phyloP scores from a whole-genome alignment of 805 yeast genomes.

The Candida wancherniae region DNA sequence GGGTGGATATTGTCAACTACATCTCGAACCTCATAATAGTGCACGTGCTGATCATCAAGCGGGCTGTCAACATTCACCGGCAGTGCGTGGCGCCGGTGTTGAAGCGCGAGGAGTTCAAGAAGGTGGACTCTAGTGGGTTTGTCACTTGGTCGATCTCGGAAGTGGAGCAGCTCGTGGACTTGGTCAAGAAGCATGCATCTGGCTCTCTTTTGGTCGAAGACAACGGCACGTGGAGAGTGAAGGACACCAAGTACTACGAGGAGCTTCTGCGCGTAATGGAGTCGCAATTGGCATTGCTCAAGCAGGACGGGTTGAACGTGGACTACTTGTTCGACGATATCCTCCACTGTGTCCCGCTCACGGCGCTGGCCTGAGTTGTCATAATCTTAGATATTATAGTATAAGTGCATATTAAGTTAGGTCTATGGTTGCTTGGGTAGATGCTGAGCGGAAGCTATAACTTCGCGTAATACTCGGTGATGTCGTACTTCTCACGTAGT shows the following conservation, averaged over 20 bases:
- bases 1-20: conserved; percentile 39
- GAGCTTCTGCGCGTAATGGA: conserved; percentile 51
- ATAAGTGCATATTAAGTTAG: too few relatives aligned
- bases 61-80: conserved; percentile 53
- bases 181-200: conserved; percentile 62
- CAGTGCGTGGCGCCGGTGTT: conserved; percentile 43
- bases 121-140: conserved; percentile 38
- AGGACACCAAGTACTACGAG: conserved; percentile 44
- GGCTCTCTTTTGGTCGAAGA: conserved; percentile 43
- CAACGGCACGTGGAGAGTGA: conserved; percentile 21
- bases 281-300: conserved; percentile 59
- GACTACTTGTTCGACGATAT: conserved; percentile 58
- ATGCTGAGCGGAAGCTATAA: too few relatives aligned
- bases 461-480: conserved; percentile 52
- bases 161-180: conserved; percentile 52
- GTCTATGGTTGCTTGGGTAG: too few relatives aligned
- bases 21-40: conserved; percentile 37
- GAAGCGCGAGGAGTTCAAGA: conserved; percentile 22
- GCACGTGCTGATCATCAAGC: conserved; percentile 30
- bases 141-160: conserved; percentile 76
- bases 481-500: conserved; percentile 60
- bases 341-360: conserved; percentile 12
- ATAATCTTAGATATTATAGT: too few relatives aligned
- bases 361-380: too few relatives aligned
- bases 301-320: conserved; percentile 65